phyloP scores from a whole-genome alignment of 2,329 filamentous ascomycete species.

The Cercospora beticola region DNA sequence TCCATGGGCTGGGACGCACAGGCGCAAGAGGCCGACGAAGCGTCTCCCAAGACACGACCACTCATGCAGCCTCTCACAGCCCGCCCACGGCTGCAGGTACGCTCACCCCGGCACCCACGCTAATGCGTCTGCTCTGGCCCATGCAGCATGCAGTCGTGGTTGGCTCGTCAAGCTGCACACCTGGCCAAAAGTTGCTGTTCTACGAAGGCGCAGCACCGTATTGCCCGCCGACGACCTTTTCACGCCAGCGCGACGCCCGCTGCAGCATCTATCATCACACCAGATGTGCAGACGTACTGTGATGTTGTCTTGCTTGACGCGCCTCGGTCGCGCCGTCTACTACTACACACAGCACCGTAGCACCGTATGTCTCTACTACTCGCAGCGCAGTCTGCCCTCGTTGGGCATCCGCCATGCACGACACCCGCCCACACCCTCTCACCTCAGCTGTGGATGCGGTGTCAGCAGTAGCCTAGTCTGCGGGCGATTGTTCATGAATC shows the following conservation, averaged over 20 bases:
- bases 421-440: not conserved
- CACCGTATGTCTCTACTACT: not conserved
- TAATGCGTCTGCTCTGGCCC: conserved; percentile 10
- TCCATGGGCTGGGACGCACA: conserved; percentile 21
- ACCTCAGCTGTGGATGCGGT: conserved; percentile 3
- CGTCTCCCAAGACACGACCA: conserved; percentile 10
- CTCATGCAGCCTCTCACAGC: conserved; percentile 12
- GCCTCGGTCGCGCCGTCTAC: no score
- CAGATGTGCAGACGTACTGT: not conserved
- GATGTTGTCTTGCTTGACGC: no score
- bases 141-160: conserved; percentile 15
- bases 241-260: not conserved
- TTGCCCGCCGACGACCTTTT: not conserved
- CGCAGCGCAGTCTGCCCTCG: no score
- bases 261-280: not conserved
- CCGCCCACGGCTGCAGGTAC: conserved; percentile 21
- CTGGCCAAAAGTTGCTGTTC: conserved; percentile 17
- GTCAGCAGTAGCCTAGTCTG: conserved; percentile 17
- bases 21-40: conserved; percentile 1
- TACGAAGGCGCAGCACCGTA: conserved; percentile 6
- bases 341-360: not conserved
- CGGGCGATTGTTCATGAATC: conserved; percentile 12
- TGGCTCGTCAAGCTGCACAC: conserved; percentile 14
- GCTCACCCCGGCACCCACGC: conserved; percentile 18
- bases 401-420: not conserved